phyloP scores from a whole-genome alignment of 345 rosid genomes.

The Stellera chamaejasme region DNA sequence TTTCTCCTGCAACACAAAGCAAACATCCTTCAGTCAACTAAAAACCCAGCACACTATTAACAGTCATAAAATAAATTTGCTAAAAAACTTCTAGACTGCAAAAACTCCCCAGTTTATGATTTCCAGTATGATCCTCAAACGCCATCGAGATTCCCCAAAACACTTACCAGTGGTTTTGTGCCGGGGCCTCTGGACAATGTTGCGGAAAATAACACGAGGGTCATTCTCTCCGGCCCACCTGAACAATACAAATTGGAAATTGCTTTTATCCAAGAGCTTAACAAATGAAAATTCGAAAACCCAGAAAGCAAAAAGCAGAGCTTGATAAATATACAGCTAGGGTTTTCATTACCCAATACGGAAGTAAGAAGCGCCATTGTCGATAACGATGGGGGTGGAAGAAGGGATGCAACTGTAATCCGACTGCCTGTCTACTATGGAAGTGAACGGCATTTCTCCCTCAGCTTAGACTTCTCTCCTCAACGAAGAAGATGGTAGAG shows the following conservation, averaged over 20 bases:
- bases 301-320: neutral
- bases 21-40: neutral
- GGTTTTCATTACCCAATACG: constrained; percentile 84
- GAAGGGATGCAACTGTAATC: constrained; percentile 62
- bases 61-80: neutral
- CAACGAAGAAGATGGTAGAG: neutral
- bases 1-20: constrained; percentile 52
- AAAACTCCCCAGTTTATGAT: neutral
- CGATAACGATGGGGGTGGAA: constrained; percentile 82
- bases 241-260: constrained; percentile 8
- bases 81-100: neutral
- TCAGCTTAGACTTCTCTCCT: neutral
- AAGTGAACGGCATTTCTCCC: constrained; percentile 45
- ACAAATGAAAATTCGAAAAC: neutral
- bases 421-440: constrained; percentile 56
- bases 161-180: constrained; percentile 76
- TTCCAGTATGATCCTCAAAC: neutral
- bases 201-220: constrained; percentile 90
- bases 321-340: constrained; percentile 11
- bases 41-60: neutral
- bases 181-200: constrained; percentile 95
- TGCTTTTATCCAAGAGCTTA: neutral
- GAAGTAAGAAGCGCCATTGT: constrained; percentile 94
- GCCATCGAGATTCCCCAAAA: too few species aligned
- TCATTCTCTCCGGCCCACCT: constrained; percentile 99